These are phyloP conservation scores for Nemania sp. DNA, from an alignment of 2,329 filamentous ascomycete species.

Conservation along the genomic window DNA sequence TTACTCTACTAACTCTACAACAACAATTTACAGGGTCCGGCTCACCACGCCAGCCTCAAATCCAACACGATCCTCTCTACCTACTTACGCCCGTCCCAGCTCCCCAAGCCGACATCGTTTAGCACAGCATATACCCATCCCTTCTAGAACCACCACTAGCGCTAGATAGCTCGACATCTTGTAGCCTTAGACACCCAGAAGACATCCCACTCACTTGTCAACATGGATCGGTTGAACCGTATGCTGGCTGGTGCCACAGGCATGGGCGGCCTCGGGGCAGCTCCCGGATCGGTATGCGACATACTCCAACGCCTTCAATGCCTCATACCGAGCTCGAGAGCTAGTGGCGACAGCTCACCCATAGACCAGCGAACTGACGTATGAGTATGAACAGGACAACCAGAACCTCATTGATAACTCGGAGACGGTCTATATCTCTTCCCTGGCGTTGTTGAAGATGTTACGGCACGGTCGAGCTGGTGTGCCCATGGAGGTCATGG, in stretches of 20 bases:
- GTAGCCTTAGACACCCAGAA: neutral
- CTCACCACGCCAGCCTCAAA: slow-evolving; percentile 15
- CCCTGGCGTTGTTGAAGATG: slow-evolving; percentile 97
- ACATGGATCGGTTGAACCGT: slow-evolving; percentile 91
- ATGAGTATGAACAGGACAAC: slow-evolving; percentile 75
- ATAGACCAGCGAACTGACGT: slow-evolving; percentile 13
- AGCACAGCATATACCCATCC: neutral
- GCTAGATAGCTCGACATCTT: slow-evolving; percentile 10
- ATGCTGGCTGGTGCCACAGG: slow-evolving; percentile 81
- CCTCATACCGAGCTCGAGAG: neutral
- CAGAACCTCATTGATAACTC: slow-evolving; percentile 96
- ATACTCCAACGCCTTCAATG: slow-evolving; percentile 18
- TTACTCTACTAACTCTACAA: too few relatives aligned
- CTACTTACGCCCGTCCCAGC: neutral
- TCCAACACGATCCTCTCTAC: neutral
- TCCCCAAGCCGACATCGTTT: neutral
- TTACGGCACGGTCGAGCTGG: slow-evolving; percentile 95
- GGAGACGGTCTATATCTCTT: slow-evolving; percentile 99
- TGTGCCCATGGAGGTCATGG: slow-evolving; percentile 99
- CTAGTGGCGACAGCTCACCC: neutral
- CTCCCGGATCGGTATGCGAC: slow-evolving; percentile 70
- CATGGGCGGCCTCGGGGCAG: slow-evolving; percentile 72
- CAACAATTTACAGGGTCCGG: slow-evolving; percentile 3
- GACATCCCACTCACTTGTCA: slow-evolving; percentile 45
- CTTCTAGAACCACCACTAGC: neutral